These are phyloP conservation scores for Globisporangium polare DNA, from an alignment of 352 stramenopile genomes.

Conservation along the genomic window DNA sequence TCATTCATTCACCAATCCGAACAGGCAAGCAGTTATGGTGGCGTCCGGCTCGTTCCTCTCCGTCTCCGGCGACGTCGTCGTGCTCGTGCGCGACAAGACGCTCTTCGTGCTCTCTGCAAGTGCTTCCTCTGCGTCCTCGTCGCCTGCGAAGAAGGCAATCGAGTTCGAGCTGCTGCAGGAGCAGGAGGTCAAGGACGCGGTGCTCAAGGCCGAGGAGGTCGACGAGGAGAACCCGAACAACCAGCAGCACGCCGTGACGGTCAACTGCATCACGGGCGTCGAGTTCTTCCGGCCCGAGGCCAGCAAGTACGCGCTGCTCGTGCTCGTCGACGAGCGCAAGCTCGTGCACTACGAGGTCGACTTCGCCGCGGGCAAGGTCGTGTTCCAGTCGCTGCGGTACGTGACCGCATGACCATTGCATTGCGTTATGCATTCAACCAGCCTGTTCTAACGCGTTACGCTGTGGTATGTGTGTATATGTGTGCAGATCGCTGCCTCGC, in stretches of 20 bases:
- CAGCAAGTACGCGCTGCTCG: slow-evolving; percentile 32
- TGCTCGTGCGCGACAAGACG: slow-evolving; percentile 51
- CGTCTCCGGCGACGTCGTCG: slow-evolving; percentile 29
- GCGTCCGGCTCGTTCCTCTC: slow-evolving; percentile 46
- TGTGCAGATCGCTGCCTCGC: slow-evolving; percentile 40
- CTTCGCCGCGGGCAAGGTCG: slow-evolving; percentile 29
- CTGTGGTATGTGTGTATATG: background rate
- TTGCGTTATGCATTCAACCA: background rate
- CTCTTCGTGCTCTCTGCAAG: slow-evolving; percentile 48
- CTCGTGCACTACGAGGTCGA: slow-evolving; percentile 75
- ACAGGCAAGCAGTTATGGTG: slow-evolving; percentile 26
- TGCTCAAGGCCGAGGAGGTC: slow-evolving; percentile 14
- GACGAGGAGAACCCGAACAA: slow-evolving; percentile 28
- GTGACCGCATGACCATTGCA: background rate
- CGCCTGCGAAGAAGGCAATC: slow-evolving; percentile 19
- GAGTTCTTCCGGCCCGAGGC: slow-evolving; percentile 30
- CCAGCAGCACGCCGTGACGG: slow-evolving; percentile 17
- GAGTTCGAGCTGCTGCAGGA: slow-evolving; percentile 41
- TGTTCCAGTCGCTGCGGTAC: slow-evolving; percentile 30
- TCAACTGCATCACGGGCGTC: slow-evolving; percentile 44
- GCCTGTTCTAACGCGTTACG: background rate
- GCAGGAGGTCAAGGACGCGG: slow-evolving; percentile 16
- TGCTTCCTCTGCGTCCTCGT: background rate
- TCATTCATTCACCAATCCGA: background rate
- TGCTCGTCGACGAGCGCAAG: slow-evolving; percentile 68